Base-by-base conservation (phyloP, 1,139 yeast genomes). In the Blastobotrys capitulatus region DNA sequence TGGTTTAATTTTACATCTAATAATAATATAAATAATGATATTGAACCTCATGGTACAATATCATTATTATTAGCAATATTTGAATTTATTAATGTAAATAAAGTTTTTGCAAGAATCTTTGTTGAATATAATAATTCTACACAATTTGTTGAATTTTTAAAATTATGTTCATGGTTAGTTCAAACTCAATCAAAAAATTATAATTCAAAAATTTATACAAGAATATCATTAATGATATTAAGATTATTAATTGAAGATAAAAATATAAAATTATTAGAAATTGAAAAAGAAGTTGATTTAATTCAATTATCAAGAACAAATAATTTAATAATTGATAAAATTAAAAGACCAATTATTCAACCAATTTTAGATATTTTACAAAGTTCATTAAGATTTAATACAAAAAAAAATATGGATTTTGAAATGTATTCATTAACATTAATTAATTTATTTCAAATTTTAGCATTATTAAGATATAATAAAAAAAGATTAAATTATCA, bases 11-110 rank as follows among this genome's bases (percentile, higher is more conserved):
- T 27, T 32, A 25, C 43, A 3, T 2, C 15, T 6, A 6, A 7
- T 6, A n/a, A 19, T 6, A 26, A 19, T 38, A 22, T 22, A 22
- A 26, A 13, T 6, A 16, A 1, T 9, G 34, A 10, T 18, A 39
- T 50, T 9, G 50, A 59, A 5, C 66, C 66, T 2, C 57, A 60
- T 43, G 58, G 57, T 6, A 55, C 62, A 2, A 54, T 62, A 15
- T 61, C 63, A 7, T 49, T 63, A 6, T 39, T 69, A 9, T 54
- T 71, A 15, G 67, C 72, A 1, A 57, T 64, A n/a, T 65, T 68
- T 49, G 71, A 68, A 50, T 70, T 71, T 50, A 54, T 63, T 15
- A 60, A 59, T 34, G 66, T 64, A 19, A 71, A 71, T 54, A 63
- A 63, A 36, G 59, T 64, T 27, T 70, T 70, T 54, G 61, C 68